phyloP scores from a whole-genome alignment of 257 asterid species.

The Nicotiana tomentosiformis region DNA sequence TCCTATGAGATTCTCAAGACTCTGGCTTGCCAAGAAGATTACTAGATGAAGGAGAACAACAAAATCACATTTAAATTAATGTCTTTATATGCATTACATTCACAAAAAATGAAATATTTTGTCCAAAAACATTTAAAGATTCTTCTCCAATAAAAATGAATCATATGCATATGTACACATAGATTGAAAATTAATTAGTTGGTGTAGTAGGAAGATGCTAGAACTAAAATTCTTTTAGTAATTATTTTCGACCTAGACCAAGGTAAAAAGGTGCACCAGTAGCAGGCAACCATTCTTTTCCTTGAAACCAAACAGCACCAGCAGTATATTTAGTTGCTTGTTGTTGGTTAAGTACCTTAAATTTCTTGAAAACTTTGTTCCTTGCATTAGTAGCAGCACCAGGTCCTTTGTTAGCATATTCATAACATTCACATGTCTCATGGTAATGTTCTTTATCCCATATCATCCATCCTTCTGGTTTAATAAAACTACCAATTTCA shows the following conservation, averaged over 20 bases:
- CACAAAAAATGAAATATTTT: no score
- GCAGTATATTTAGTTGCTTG: conserved; percentile 17
- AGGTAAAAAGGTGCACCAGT: conserved; percentile 20
- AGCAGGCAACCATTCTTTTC: conserved; percentile 13
- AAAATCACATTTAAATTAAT: no score
- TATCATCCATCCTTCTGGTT: conserved; percentile 43
- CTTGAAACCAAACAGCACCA: conserved; percentile 12
- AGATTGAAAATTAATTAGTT: no score
- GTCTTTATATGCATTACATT: no score
- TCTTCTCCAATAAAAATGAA: no score
- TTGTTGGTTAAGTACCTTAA: conserved; percentile 1
- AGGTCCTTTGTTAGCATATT: conserved; percentile 51
- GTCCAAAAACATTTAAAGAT: no score
- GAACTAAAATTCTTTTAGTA: no score
- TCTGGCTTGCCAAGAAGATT: no score
- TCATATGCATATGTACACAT: no score
- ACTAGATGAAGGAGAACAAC: no score
- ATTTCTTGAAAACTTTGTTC: conserved; percentile 13
- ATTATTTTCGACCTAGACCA: conserved; percentile 6
- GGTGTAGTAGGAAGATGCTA: no score
- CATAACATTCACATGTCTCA: conserved; percentile 32
- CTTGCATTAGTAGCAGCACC: conserved; percentile 29
- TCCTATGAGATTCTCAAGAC: no score
- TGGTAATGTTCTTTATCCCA: conserved; percentile 29
- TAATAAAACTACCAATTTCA: conserved; percentile 50